Base-by-base conservation (phyloP, 2,329 filamentous ascomycete genomes). In the Colletotrichum cereale region DNA sequence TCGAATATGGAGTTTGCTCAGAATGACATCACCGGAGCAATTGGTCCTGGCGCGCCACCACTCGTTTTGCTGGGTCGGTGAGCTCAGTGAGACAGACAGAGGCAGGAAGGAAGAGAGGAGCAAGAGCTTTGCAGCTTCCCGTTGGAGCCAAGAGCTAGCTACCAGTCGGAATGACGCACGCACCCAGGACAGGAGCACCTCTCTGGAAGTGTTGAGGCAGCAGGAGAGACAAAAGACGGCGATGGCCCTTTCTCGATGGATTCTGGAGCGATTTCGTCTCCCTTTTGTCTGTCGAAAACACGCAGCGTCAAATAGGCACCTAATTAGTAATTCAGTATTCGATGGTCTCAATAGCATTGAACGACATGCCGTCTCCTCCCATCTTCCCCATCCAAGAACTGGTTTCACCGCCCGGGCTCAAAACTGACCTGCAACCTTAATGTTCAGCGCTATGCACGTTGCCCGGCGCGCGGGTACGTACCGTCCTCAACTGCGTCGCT, bases 11-110 rank as follows among this genome's bases (percentile, higher is more conserved):
- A 24, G 57, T 65, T 71, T 38, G 66, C 55, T 57, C 72, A 71
- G 61, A 55, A 73, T 74, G 73, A 74, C 73, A 74, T 74, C 73
- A 74, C 72, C 73, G 73, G 73, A 74, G 73, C 73, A 62, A 60
- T 74, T 69, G 69, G 62, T 74, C 73, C 73, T 73, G 24, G 50
- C 18, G 58, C 44, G 47, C 50, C 42, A 38, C 48, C 38, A 24
- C 24, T 24, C 31, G 26, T 56, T 50, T 56, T 50, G 31, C 29
- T 60, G 26, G 56, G 56, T 62, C 57, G 62, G 50, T 57, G 50
- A 36, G 47, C 52, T 38, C 55, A 52, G 31, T 63, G 50, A 63
- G 58, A 67, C 58, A 69, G 52, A 36, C 62, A 58, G 34, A 55
- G 26, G 47, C 56, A 42, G 55, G 31, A 36, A 53, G 18, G 47